Percentiles rank a stretch among this genome's conserved stretches.
phyloP scores from a whole-genome alignment of 139 green algal species.

The Tetraselmis striata region DNA sequence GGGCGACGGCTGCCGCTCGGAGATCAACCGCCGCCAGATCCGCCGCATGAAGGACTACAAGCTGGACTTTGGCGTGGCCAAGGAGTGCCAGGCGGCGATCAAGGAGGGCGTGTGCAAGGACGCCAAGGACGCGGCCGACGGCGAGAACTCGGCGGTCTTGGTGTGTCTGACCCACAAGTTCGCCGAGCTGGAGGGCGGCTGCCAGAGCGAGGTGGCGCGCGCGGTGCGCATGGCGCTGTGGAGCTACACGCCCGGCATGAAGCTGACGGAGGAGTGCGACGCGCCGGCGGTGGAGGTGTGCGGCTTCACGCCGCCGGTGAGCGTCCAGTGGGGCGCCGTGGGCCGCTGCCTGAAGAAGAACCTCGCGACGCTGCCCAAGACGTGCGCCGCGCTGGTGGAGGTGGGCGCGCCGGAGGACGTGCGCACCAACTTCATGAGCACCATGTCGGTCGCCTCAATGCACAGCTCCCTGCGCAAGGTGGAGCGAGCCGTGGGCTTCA shows the following conservation, averaged over 20 bases:
- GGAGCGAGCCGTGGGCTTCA: not conserved
- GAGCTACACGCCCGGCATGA: conserved; percentile 47
- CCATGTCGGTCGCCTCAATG: not conserved
- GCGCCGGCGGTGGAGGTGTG: conserved; percentile 25
- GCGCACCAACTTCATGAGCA: not conserved
- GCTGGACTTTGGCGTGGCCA: conserved; percentile 64
- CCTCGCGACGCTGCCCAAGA: conserved; percentile 31
- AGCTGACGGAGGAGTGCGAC: conserved; percentile 68
- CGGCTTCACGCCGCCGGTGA: not conserved
- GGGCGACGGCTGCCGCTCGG: conserved; percentile 40
- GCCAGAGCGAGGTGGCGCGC: conserved; percentile 64
- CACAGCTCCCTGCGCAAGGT: not conserved
- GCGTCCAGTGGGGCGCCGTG: conserved; percentile 33
- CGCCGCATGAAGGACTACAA: conserved; percentile 60
- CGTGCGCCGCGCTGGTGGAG: conserved; percentile 58
- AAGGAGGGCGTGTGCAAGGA: conserved; percentile 19
- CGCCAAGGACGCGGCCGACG: not conserved
- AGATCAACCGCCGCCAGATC: conserved; percentile 38
- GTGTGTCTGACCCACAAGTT: conserved; percentile 57
- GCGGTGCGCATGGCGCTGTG: conserved; percentile 78
- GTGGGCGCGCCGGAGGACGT: conserved; percentile 46
- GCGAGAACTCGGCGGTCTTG: not conserved
- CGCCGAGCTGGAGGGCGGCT: conserved; percentile 39
- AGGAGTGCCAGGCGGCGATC: conserved; percentile 50
- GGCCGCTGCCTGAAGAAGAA: conserved; percentile 65